A percentile compares a stretch with the other conserved stretches of the same genome.
phyloP scores from a whole-genome alignment of 805 yeast genomes.

The Candida hungchunana region DNA sequence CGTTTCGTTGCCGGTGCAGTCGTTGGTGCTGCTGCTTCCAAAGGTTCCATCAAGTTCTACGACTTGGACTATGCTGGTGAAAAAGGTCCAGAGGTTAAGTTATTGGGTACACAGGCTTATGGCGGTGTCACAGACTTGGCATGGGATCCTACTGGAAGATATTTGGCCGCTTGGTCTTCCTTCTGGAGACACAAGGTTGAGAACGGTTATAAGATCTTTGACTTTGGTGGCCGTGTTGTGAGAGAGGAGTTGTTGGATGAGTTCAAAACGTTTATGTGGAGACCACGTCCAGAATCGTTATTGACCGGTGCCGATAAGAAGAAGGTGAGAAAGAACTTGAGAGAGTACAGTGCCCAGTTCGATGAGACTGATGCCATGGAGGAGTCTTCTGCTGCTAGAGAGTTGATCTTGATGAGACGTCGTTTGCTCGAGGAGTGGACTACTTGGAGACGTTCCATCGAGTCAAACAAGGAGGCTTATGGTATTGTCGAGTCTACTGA shows the following conservation, averaged over 20 bases:
- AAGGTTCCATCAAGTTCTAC: conserved; percentile 76
- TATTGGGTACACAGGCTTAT: conserved; percentile 55
- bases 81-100: conserved; percentile 29
- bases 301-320: conserved; percentile 76
- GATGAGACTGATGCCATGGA: conserved; percentile 96
- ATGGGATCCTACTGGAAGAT: conserved; percentile 98
- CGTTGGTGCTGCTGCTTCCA: conserved; percentile 40
- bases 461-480: conserved; percentile 44
- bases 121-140: conserved; percentile 76
- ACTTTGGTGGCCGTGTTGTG: conserved; percentile 72
- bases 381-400: conserved; percentile 88
- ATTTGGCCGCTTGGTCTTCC: conserved; percentile 83
- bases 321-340: conserved; percentile 85
- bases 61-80: conserved; percentile 84
- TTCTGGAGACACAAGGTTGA: conserved; percentile 79
- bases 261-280: conserved; percentile 90
- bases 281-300: conserved; percentile 89
- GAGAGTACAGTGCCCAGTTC: conserved; percentile 86
- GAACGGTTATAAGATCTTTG: conserved; percentile 86
- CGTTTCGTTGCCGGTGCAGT: conserved; percentile 63
- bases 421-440: conserved; percentile 81
- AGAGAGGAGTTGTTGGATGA: conserved; percentile 76
- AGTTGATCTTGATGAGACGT: conserved; percentile 80
- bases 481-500: conserved; percentile 40
- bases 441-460: conserved; percentile 60